These are phyloP conservation scores for Hypomontagnella monticulosa DNA, from an alignment of 495 filamentous ascomycete species.

Conservation along the genomic window DNA sequence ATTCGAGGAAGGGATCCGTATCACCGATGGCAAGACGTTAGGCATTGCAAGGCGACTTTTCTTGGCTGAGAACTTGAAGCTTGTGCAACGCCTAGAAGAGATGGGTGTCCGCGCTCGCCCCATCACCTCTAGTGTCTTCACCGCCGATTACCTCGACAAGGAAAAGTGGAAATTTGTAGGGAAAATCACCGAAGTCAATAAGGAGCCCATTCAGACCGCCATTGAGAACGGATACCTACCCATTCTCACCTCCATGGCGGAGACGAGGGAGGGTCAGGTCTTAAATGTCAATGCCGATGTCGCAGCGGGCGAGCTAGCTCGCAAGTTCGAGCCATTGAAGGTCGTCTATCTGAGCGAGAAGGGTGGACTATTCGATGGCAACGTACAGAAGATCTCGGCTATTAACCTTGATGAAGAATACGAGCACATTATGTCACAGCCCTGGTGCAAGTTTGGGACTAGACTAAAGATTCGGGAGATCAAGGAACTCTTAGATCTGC, in stretches of 20 bases:
- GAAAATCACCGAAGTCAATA: constrained; percentile 94
- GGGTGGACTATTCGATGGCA: constrained; percentile 93
- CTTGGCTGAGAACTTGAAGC: constrained; percentile 93
- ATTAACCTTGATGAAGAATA: constrained; percentile 99
- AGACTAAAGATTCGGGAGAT: constrained; percentile 99
- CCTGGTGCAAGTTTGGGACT: constrained; percentile 96
- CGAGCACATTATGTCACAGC: constrained; percentile 91
- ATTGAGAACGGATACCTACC: constrained; percentile 93
- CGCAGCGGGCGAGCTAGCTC: constrained; percentile 91
- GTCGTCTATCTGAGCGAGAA: constrained; percentile 99
- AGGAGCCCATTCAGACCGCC: constrained; percentile 87
- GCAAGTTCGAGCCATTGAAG: constrained; percentile 91
- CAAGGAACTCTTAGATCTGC: constrained; percentile 86
- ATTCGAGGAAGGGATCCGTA: constrained; percentile 95
- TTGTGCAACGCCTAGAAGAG: constrained; percentile 90
- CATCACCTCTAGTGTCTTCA: constrained; percentile 92
- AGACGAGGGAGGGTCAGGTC: constrained; percentile 91
- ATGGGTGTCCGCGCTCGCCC: constrained; percentile 92
- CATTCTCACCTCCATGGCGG: constrained; percentile 96
- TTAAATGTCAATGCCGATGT: constrained; percentile 99
- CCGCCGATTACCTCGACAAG: constrained; percentile 93
- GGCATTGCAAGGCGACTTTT: constrained; percentile 91
- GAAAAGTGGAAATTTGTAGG: constrained; percentile 94
- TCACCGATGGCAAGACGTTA: constrained; percentile 96
- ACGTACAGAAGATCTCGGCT: constrained; percentile 93